Base-by-base conservation (phyloP, 2,329 filamentous ascomycete species). In the Monilinia aucupariae region DNA sequence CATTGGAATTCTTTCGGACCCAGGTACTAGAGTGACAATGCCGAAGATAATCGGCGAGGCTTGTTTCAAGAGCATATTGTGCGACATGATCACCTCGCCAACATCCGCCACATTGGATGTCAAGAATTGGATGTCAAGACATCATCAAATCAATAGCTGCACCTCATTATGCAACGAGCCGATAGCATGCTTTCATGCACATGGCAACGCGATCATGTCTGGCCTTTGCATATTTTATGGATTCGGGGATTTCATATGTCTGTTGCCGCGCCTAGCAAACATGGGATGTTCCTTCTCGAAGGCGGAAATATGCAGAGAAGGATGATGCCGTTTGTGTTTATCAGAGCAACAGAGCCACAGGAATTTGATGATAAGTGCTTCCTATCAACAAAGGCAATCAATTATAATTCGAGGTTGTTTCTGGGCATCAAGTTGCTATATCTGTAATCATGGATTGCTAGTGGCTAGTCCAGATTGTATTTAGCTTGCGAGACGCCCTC, bases 201-300 rank as follows among this genome's bases (percentile, higher is more conserved):
- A 58, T 58, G 54, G 54, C n/a, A 58, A 58, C 27, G 54, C 27
- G 30, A 37, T 34, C 10, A 45, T 32, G 37, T 17, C 20, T 17
- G 15, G n/a, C 13, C 25, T n/a, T 47, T 32, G 54, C 20, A 58
- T 58, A 43, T 25, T 8, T 45, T 34, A 12, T 32, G 17, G 17
- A 12, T 4, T 34, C 30, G 41, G 41, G 34, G 54, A n/a, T 25
- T 34, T 25, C n/a, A 17, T 17, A 47, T 37, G 54, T 12, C 32
- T 10, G 27, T 45, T 47, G 22, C 54, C 54, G 54, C 15, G 8
- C 25, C 7, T 20, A 34, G n/a, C 41, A 47, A 47, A 37, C 54
- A 34, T 47, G 41, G 27, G 25, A 45, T 55, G 7, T 37, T 47
- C n/a, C n/a, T 58, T 56, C 54, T 56, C 54, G 41, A 56, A 56